A percentile compares a stretch with the other conserved stretches of the same genome.
Evolutionary conservation across 768 basidiomycete genomes (phyloP).

Genomic region (Nidularia sp.): DNA sequence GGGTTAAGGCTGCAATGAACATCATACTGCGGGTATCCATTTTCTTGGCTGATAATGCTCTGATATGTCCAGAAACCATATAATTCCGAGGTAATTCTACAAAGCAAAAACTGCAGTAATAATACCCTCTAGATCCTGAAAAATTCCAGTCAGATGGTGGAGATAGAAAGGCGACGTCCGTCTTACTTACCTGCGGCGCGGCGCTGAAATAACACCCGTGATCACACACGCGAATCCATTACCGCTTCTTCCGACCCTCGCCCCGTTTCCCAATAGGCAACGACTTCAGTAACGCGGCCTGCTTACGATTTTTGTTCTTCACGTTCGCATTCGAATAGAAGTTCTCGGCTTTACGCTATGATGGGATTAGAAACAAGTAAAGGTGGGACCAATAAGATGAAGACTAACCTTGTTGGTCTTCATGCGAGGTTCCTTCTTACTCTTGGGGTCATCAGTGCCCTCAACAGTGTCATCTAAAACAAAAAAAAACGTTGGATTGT

Average conservation of each 20-base stretch:
- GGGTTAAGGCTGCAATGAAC: too few relatives aligned
- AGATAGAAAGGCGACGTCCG: neutral
- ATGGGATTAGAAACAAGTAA: neutral
- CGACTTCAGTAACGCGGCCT: constrained; percentile 56
- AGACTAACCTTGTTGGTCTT: constrained; percentile 81
- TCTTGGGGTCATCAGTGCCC: constrained; percentile 6
- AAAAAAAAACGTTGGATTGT: neutral
- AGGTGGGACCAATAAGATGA: constrained; percentile 2
- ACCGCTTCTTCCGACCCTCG: constrained; percentile 32
- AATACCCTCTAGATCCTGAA: neutral
- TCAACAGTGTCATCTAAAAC: constrained; percentile 5
- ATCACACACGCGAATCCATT: constrained; percentile 7
- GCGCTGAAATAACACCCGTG: neutral
- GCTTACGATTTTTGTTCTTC: constrained; percentile 79
- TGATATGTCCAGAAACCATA: too few relatives aligned
- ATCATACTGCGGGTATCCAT: too few relatives aligned
- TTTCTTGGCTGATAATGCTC: too few relatives aligned
- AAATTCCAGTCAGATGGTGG: neutral
- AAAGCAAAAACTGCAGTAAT: neutral
- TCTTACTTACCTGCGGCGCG: neutral
- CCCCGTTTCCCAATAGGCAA: constrained; percentile 48
- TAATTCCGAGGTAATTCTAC: too few relatives aligned
- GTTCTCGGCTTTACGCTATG: constrained; percentile 81
- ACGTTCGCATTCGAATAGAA: constrained; percentile 85
- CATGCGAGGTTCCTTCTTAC: constrained; percentile 71